phyloP scores from a whole-genome alignment of 352 stramenopile species.

The Phytophthora kernoviae region DNA sequence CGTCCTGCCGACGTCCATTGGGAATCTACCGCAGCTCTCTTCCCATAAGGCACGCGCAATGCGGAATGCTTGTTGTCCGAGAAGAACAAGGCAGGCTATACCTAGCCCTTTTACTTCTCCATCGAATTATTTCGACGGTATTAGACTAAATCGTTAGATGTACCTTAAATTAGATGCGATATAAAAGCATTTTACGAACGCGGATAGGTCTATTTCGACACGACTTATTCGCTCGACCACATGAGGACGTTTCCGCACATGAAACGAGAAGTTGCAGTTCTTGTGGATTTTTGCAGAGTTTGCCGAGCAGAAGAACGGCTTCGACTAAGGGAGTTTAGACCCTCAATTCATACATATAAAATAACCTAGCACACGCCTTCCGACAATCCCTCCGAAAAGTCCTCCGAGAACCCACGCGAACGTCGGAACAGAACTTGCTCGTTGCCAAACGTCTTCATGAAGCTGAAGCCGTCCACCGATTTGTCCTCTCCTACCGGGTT shows the following conservation, averaged over 20 bases:
- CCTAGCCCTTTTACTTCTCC: too few species aligned
- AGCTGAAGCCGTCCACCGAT: constrained; percentile 45
- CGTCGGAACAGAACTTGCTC: constrained; percentile 71
- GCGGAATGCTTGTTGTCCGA: constrained; percentile 27
- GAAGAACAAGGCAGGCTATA: constrained; percentile 9
- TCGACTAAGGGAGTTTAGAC: constrained; percentile 2
- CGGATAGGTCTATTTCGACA: too few species aligned
- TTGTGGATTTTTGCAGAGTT: background rate
- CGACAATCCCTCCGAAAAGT: constrained; percentile 74
- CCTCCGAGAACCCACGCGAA: constrained; percentile 71
- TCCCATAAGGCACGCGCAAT: constrained; percentile 40
- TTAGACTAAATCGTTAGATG: too few species aligned
- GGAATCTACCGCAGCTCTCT: constrained; percentile 25
- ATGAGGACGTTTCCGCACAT: too few species aligned
- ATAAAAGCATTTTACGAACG: too few species aligned
- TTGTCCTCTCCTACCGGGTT: constrained; percentile 48
- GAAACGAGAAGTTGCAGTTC: background rate
- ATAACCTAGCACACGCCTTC: constrained; percentile 80
- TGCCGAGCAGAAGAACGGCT: constrained; percentile 10
- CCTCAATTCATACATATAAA: constrained; percentile 35
- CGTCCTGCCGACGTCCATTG: constrained; percentile 30
- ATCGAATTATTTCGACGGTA: too few species aligned
- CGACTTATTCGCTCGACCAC: too few species aligned
- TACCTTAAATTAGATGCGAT: too few species aligned
- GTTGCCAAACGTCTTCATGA: constrained; percentile 69